Percentiles rank a stretch among this genome's conserved stretches.
These are phyloP conservation scores for Trichophyton mentagrophytes DNA, from an alignment of 2,329 filamentous ascomycete genomes.

Conservation along the genomic window DNA sequence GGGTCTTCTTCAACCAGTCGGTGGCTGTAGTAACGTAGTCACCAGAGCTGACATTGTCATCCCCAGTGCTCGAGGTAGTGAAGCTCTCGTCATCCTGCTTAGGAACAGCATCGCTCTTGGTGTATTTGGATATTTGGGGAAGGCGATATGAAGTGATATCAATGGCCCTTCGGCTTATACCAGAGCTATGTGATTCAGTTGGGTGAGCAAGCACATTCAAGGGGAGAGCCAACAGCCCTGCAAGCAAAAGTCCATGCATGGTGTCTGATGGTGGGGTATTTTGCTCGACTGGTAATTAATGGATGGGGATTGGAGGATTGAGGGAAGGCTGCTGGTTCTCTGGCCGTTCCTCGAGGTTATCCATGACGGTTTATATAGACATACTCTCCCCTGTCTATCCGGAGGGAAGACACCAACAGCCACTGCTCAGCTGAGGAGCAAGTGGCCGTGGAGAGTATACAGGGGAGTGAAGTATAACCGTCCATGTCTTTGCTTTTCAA, in stretches of 20 bases:
- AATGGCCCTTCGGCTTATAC: conserved; percentile 6
- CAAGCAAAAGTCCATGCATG: conserved; percentile 12
- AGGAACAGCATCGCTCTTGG: not conserved
- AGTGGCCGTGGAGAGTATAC: not conserved
- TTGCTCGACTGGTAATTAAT: not conserved
- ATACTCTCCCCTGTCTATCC: not conserved
- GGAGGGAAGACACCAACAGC: not conserved
- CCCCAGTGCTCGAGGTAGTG: not conserved
- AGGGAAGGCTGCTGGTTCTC: not conserved
- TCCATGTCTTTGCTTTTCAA: not conserved
- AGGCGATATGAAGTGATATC: conserved; percentile 9
- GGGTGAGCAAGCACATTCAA: conserved; percentile 8
- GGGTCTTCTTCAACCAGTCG: conserved; percentile 5
- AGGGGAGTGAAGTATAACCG: not conserved
- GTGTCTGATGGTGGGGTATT: not conserved
- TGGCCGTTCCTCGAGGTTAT: not conserved
- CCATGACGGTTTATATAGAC: not conserved
- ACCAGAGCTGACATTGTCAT: not conserved
- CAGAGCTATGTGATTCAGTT: not conserved
- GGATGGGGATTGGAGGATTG: not conserved
- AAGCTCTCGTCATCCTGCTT: not conserved
- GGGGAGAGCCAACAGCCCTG: conserved; percentile 9
- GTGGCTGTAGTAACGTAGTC: conserved; percentile 10
- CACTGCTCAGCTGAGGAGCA: not conserved
- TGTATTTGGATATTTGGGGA: conserved; percentile 4